Percentiles rank a stretch among this genome's conserved stretches.
Evolutionary conservation across 2,329 filamentous ascomycete species (phyloP).

Genomic region (Talaromyces atroroseus): DNA sequence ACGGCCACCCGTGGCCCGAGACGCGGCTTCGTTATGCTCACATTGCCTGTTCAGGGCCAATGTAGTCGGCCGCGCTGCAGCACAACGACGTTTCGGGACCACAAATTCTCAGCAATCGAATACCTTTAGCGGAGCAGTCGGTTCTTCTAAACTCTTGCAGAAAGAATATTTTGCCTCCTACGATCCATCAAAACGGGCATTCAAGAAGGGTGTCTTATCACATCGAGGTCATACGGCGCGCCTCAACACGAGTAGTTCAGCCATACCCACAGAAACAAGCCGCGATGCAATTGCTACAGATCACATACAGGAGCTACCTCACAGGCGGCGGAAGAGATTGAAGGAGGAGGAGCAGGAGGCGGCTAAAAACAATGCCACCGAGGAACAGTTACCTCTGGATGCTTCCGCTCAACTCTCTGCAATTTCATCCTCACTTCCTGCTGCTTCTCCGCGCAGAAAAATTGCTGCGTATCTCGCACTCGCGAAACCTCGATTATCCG

Average conservation of each 20-base stretch:
- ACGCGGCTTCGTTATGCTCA: constrained; percentile 28
- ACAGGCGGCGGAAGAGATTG: constrained; percentile 39
- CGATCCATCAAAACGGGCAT: constrained; percentile 18
- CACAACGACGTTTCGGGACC: constrained; percentile 27
- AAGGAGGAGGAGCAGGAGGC: constrained; percentile 27
- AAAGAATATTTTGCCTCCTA: constrained; percentile 39
- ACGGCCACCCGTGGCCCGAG: constrained; percentile 28
- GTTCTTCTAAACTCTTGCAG: constrained; percentile 24
- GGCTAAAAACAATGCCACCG: constrained; percentile 14
- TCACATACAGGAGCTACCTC: constrained; percentile 32
- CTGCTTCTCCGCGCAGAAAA: constrained; percentile 57
- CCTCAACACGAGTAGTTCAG: constrained; percentile 1
- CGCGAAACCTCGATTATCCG: constrained; percentile 89
- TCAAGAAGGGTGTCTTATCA: constrained; percentile 21
- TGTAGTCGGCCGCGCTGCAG: constrained; percentile 14
- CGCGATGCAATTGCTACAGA: constrained; percentile 18
- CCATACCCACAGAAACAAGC: constrained; percentile 6
- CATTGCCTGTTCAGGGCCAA: constrained; percentile 27
- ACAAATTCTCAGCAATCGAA: constrained; percentile 28
- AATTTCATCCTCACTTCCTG: constrained; percentile 52
- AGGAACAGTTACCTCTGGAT: constrained; percentile 48
- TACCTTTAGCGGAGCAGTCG: constrained; percentile 21
- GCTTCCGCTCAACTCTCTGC: constrained; percentile 57
- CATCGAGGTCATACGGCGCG: constrained; percentile 15
- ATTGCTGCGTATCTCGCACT: constrained; percentile 80